Percentiles rank a stretch among this genome's conserved stretches.
These are phyloP conservation scores for Entomophthora muscae DNA, from an alignment of 371 early-diverging fungal species.

Conservation along the genomic window DNA sequence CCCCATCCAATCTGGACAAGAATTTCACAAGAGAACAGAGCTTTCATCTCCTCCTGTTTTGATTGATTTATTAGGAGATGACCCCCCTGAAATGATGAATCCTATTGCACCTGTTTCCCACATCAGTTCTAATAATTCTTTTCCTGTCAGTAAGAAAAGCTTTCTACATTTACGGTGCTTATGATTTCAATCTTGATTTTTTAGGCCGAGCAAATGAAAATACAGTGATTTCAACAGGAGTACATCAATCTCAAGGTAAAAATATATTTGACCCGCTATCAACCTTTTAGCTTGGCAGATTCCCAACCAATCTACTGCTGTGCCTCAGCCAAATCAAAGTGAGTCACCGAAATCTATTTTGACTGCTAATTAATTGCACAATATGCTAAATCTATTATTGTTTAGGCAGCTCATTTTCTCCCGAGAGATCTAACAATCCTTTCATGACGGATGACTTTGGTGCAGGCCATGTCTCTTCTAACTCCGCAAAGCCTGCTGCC, in stretches of 20 bases:
- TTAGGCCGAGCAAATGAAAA: not conserved
- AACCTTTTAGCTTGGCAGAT: not conserved
- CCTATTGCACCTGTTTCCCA: slow-evolving; percentile 1
- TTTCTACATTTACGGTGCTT: not conserved
- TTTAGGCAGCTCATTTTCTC: not conserved
- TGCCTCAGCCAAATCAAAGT: not conserved
- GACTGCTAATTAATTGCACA: not conserved
- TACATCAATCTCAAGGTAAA: not conserved
- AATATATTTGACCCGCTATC: not conserved
- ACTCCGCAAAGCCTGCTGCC: no score
- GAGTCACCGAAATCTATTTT: not conserved
- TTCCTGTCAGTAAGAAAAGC: not conserved
- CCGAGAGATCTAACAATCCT: not conserved
- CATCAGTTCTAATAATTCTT: not conserved
- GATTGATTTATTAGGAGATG: not conserved
- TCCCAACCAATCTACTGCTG: not conserved
- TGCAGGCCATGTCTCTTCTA: no score
- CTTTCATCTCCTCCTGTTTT: not conserved
- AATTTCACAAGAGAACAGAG: not conserved
- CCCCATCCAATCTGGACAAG: not conserved
- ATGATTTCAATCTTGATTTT: no score
- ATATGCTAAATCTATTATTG: not conserved
- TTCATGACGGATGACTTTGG: not conserved
- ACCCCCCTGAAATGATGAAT: not conserved
- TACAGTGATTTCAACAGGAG: not conserved